Evolutionary conservation across 1,284 basidiomycete species (phyloP), one percentile per base, ranked within the genome.

Genomic region (Cryptococcus sp.): DNA sequence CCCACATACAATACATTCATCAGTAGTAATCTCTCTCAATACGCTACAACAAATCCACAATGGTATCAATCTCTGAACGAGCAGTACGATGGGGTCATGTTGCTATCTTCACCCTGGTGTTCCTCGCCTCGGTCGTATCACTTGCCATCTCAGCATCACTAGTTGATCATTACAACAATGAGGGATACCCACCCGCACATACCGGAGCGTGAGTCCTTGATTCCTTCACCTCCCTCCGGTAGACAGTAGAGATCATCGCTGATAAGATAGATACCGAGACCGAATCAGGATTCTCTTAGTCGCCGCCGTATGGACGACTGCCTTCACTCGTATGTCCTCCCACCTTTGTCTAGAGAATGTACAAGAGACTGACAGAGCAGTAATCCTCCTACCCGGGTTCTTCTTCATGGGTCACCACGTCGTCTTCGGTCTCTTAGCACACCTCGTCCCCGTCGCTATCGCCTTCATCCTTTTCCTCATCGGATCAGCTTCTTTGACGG

Each of bases 381-480:
- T 75, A 40, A 62, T 73, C 58, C 61, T 76, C 48, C 57, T 64
- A 9, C 48, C 72, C 50, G 76, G 75, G 1, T 74, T 76, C 61
- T 54, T 72, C 41, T 22, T 69, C 46, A 48, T 63, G 4, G 67
- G 74, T 21, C 56, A 52, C n/a, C 59, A 64, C 43, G 44, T 63
- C 40, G 55, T 66, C 4, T 76, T 76, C 46, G 76, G 76, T 36
- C 66, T 77, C 57, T 53, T 77, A 36, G 55, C 68, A 7, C 72
- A 76, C 59, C 55, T 76, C 40, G 50, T 77, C 51, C 62, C 66
- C 16, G 55, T 73, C 43, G 49, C 60, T 21, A 72, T 78, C 54
- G 64, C 60, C 19, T 66, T 67, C 54, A 56, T 78, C 57, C 69
- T 78, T 24, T 72, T 70, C 70, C 50, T 77, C 36, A 75, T 76